Evolutionary conservation across 106 monocot species (phyloP).

Genomic region (Platanthera guangdongensis): DNA sequence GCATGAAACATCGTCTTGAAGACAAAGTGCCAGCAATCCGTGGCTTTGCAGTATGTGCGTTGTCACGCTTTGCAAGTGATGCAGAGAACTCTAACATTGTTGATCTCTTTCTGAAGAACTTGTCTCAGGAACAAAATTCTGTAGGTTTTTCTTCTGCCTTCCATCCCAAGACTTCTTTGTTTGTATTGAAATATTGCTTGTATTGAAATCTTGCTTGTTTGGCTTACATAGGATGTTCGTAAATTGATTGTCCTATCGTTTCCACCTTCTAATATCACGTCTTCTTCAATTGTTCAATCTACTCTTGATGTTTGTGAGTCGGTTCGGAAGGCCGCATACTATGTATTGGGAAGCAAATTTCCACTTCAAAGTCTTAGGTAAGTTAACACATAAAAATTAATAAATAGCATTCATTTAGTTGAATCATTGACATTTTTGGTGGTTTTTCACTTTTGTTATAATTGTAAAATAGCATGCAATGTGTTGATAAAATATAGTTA

Average conservation of each 20-base stretch:
- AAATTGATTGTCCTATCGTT: constrained; percentile 67
- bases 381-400: neutral
- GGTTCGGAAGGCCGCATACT: constrained; percentile 75
- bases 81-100: constrained; percentile 46
- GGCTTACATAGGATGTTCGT: constrained; percentile 58
- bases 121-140: constrained; percentile 59
- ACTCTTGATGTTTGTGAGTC: constrained; percentile 83
- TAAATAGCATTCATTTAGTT: neutral
- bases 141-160: constrained; percentile 34
- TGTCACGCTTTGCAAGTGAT: constrained; percentile 77
- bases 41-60: constrained; percentile 69
- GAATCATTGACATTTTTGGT: neutral
- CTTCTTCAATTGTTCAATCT: constrained; percentile 37
- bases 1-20: constrained; percentile 62
- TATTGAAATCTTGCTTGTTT: constrained; percentile 1
- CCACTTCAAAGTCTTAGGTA: constrained; percentile 98
- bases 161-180: neutral
- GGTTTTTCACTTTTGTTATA: neutral
- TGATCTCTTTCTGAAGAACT: constrained; percentile 47
- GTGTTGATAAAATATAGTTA: neutral
- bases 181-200: neutral
- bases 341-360: constrained; percentile 65
- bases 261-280: constrained; percentile 57
- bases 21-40: constrained; percentile 81
- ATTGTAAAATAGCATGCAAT: neutral